These are phyloP conservation scores for Saposhnikovia divaricata DNA, from an alignment of 129 eudicot genomes.

Conservation along the genomic window DNA sequence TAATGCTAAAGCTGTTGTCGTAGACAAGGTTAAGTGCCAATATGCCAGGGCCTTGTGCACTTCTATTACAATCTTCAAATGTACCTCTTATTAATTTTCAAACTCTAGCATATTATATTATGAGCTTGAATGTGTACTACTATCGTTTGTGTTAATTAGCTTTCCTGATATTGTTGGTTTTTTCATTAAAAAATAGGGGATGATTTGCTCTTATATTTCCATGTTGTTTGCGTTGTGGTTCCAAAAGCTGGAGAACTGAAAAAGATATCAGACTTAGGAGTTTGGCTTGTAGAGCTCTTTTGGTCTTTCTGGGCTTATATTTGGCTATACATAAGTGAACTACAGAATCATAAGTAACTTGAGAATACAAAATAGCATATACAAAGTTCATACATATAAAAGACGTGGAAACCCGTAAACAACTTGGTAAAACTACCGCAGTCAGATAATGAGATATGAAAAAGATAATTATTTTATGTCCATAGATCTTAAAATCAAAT, in stretches of 20 bases:
- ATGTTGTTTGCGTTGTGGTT: conserved; percentile 94
- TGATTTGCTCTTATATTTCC: too few relatives aligned
- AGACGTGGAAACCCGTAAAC: neutral
- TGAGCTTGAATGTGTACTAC: too few relatives aligned
- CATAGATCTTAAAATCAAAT: neutral
- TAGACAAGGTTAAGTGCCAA: too few relatives aligned
- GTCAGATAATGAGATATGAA: neutral
- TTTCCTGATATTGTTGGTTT: too few relatives aligned
- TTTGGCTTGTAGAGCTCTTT: conserved; percentile 86
- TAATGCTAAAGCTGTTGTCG: too few relatives aligned
- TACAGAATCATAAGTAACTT: too few relatives aligned
- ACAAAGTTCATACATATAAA: neutral
- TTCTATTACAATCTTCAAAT: too few relatives aligned
- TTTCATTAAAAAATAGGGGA: too few relatives aligned
- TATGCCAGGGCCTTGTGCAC: too few relatives aligned
- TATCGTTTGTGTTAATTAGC: too few relatives aligned
- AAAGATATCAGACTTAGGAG: conserved; percentile 92
- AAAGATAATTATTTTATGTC: neutral
- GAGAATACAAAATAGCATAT: neutral
- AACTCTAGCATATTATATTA: too few relatives aligned
- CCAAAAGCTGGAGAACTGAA: conserved; percentile 94
- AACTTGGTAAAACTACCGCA: neutral
- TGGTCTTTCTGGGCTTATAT: conserved; percentile 98
- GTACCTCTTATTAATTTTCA: too few relatives aligned
- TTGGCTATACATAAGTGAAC: conserved; percentile 56